Conservation (phyloP, 2,329 filamentous ascomycete species). For the Cladophialophora psammophila region DNA sequence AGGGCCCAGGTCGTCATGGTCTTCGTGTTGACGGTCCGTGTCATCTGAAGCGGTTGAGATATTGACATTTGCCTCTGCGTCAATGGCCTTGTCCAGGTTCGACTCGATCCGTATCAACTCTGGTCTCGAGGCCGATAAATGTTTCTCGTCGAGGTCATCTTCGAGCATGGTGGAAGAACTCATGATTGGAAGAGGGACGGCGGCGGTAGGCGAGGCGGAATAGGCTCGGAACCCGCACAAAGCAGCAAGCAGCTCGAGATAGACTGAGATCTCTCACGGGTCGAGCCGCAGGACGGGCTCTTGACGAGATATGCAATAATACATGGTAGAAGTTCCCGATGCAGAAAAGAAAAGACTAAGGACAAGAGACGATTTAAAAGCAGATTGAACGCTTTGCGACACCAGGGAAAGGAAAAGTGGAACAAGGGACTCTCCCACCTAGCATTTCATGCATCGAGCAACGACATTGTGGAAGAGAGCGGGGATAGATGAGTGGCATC, state of each 20-base stretch:
- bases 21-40: constrained; percentile 6
- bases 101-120: constrained; percentile 24
- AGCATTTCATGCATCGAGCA: neutral
- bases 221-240: neutral
- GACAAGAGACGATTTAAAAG: neutral
- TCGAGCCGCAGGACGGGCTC: constrained; percentile 1
- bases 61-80: constrained; percentile 34
- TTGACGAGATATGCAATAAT: neutral
- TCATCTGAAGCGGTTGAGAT: constrained; percentile 1
- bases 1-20: constrained; percentile 28
- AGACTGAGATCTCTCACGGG: neutral
- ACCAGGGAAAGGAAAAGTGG: constrained; percentile 14
- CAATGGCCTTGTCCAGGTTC: constrained; percentile 28
- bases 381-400: neutral
- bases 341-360: neutral
- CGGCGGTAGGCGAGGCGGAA: neutral
- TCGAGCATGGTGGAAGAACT: constrained; percentile 31
- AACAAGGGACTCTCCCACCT: neutral
- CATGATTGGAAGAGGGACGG: constrained; percentile 19
- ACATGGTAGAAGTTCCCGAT: neutral
- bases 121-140: constrained; percentile 10
- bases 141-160: constrained; percentile 20
- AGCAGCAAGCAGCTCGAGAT: constrained; percentile 2
- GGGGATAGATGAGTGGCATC: neutral
- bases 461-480: neutral